Evolutionary conservation across 1,284 basidiomycete species (phyloP).

Genomic region (Pseudozyma thailandica): DNA sequence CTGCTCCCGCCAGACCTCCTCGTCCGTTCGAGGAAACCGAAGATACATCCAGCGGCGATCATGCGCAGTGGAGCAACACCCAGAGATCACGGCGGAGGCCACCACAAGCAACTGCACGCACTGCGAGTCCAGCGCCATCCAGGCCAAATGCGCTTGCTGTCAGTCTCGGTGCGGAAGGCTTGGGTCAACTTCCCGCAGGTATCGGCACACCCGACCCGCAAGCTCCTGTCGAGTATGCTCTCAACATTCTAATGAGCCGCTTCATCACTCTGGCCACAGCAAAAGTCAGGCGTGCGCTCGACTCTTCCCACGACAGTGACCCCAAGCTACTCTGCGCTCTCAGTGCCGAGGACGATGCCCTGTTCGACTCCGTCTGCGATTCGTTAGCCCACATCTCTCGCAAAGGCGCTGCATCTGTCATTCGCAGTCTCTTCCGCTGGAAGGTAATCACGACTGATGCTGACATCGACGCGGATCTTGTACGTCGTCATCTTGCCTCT

Average conservation of each 20-base stretch:
- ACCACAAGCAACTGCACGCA: constrained; percentile 3
- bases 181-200: constrained; percentile 49
- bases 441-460: constrained; percentile 69
- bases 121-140: constrained; percentile 12
- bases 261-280: constrained; percentile 53
- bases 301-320: constrained; percentile 42
- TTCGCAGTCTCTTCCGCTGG: constrained; percentile 90
- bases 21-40: constrained; percentile 27
- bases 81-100: constrained; percentile 14
- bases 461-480: constrained; percentile 26
- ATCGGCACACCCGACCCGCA: constrained; percentile 48
- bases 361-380: constrained; percentile 82
- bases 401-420: constrained; percentile 82
- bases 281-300: constrained; percentile 52
- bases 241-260: constrained; percentile 62
- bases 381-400: constrained; percentile 87
- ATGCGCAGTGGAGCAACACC: constrained; percentile 23
- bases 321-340: constrained; percentile 69
- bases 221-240: constrained; percentile 58
- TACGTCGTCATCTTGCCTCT: constrained; percentile 44
- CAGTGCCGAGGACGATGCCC: constrained; percentile 77
- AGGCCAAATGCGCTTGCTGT: constrained; percentile 30
- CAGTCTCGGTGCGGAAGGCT: constrained; percentile 35
- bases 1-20: constrained; percentile 3
- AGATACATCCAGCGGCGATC: constrained; percentile 43